A percentile compares a stretch with the other conserved stretches of the same genome.
Evolutionary conservation across 139 green algal species (phyloP).

Genomic region (Pycnococcus provasolii): DNA sequence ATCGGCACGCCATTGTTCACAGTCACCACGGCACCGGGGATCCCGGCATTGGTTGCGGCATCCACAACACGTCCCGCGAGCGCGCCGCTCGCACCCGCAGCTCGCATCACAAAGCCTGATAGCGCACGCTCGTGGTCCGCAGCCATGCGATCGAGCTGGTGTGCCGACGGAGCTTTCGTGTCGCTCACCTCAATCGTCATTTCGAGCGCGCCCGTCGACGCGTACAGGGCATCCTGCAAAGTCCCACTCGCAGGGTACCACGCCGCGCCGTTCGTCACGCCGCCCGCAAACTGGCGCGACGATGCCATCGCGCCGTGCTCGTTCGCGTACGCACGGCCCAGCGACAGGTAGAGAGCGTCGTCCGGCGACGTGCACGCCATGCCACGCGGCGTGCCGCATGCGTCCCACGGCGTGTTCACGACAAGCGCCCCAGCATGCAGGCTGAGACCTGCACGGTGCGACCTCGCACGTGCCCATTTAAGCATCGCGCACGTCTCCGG

Average conservation of each 20-base stretch:
- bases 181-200: conserved; percentile 79
- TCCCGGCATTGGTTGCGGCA: too few relatives aligned
- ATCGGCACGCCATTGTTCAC: too few relatives aligned
- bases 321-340: conserved; percentile 59
- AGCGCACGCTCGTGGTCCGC: too few relatives aligned
- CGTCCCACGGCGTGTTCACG: conserved; percentile 48
- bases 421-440: conserved; percentile 38
- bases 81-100: too few relatives aligned
- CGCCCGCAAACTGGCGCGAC: conserved; percentile 59
- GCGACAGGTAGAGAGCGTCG: conserved; percentile 54
- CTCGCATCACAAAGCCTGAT: too few relatives aligned
- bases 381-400: conserved; percentile 2
- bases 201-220: conserved; percentile 56
- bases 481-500: conserved; percentile 24
- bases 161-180: too few relatives aligned
- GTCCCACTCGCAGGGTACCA: conserved; percentile 84
- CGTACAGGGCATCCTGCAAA: conserved; percentile 75
- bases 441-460: neutral
- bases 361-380: conserved; percentile 50
- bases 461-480: too few relatives aligned
- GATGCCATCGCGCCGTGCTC: conserved; percentile 35
- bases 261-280: conserved; percentile 77
- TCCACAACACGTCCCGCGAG: too few relatives aligned
- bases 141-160: too few relatives aligned
- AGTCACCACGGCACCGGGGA: too few relatives aligned